These are phyloP conservation scores for Neurospora sp. DNA, from an alignment of 495 filamentous ascomycete species.

Conservation along the genomic window DNA sequence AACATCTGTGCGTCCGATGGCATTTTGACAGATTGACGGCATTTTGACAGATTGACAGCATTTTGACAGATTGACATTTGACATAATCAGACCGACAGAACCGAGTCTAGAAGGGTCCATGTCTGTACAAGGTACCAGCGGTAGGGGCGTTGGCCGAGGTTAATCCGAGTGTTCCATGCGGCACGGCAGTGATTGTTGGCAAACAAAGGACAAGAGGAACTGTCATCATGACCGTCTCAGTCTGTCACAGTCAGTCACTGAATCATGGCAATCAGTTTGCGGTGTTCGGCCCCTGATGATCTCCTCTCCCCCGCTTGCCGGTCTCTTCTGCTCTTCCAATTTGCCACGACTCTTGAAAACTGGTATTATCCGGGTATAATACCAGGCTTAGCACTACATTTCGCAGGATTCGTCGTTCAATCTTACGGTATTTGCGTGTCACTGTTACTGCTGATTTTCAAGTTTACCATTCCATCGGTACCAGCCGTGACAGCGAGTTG, in stretches of 20 bases:
- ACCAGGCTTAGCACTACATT: not conserved
- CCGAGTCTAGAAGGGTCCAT: not conserved
- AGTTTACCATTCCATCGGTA: not conserved
- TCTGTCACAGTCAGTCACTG: not conserved
- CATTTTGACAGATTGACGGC: not conserved
- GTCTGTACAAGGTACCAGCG: not conserved
- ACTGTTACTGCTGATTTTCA: not conserved
- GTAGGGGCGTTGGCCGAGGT: not conserved
- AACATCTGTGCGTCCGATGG: not conserved
- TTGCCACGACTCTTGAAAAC: not conserved
- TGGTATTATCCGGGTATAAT: not conserved
- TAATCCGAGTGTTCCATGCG: not conserved
- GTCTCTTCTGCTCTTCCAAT: not conserved
- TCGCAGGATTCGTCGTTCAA: no score
- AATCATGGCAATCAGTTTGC: not conserved
- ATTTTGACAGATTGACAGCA: not conserved
- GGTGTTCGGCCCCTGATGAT: not conserved
- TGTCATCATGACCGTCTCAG: not conserved
- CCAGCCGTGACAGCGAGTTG: not conserved
- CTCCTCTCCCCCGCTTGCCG: not conserved
- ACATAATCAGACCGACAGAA: not conserved
- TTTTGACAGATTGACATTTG: not conserved
- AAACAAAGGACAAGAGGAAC: not conserved
- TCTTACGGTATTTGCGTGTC: not conserved
- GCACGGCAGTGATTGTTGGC: not conserved